Conservation (phyloP, 2,329 filamentous ascomycete species). For the Ophiostoma ulmi region DNA sequence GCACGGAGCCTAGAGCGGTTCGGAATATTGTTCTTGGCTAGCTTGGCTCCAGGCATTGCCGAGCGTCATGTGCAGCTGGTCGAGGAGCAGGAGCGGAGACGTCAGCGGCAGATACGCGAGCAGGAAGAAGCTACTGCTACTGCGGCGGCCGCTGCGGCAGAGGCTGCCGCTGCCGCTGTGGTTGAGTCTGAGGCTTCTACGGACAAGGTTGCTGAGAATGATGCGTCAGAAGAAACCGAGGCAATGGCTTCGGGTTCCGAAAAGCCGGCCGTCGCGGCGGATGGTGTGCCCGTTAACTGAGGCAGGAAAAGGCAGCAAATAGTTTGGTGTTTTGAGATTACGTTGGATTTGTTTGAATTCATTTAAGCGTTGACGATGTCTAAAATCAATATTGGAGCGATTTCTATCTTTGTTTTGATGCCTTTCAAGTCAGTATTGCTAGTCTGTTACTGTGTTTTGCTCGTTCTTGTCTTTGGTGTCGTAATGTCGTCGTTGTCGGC, state of each 20-base stretch:
- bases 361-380: not conserved
- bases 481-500: not conserved
- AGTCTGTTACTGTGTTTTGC: not conserved
- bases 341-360: not conserved
- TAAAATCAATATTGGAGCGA: too few relatives aligned
- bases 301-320: not conserved
- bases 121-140: conserved; percentile 39
- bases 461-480: not conserved
- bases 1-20: conserved; percentile 54
- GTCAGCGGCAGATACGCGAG: conserved; percentile 38
- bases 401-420: too few relatives aligned
- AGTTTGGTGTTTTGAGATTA: not conserved
- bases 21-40: conserved; percentile 59
- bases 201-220: not conserved
- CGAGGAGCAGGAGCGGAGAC: conserved; percentile 46
- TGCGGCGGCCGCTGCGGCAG: conserved; percentile 31
- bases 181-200: not conserved
- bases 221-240: not conserved
- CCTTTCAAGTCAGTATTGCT: not conserved
- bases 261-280: not conserved
- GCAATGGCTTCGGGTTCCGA: not conserved
- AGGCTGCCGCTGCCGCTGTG: conserved; percentile 22
- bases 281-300: not conserved
- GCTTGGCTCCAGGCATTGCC: conserved; percentile 60
- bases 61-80: conserved; percentile 59